Evolutionary conservation across 2,329 filamentous ascomycete species (phyloP).

Genomic region (Trichoderma sp.): DNA sequence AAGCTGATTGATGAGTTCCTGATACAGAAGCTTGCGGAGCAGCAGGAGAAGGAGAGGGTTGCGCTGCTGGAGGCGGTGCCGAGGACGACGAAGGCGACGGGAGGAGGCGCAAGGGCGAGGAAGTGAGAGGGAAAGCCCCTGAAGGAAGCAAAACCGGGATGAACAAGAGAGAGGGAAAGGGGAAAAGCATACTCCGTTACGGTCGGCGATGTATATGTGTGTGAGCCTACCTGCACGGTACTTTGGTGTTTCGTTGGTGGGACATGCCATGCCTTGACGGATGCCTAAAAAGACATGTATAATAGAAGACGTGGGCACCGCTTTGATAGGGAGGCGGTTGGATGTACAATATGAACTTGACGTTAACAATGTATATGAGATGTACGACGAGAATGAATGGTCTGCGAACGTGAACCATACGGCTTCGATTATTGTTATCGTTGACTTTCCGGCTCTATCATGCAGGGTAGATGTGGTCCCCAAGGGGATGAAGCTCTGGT

Average conservation of each 20-base stretch:
- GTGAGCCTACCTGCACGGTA: background rate
- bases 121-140: conserved; percentile 29
- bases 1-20: conserved; percentile 48
- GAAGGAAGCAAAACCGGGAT: conserved; percentile 30
- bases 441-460: no score
- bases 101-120: conserved; percentile 32
- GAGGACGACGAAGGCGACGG: conserved; percentile 27
- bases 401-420: background rate
- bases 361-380: conserved; percentile 6
- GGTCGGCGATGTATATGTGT: conserved; percentile 30
- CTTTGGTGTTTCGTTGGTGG: background rate
- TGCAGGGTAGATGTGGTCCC: no score
- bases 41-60: conserved; percentile 40
- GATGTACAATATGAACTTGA: conserved; percentile 26
- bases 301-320: conserved; percentile 18
- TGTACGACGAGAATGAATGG: background rate
- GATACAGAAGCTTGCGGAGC: conserved; percentile 40
- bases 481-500: no score
- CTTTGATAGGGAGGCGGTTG: conserved; percentile 5
- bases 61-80: conserved; percentile 39
- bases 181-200: background rate
- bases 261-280: conserved; percentile 31
- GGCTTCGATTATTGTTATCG: no score
- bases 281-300: conserved; percentile 19
- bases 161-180: background rate